A percentile compares a stretch with the other conserved stretches of the same genome.
Evolutionary conservation across 2,329 filamentous ascomycete species (phyloP).

Genomic region (Diatrype stigma): DNA sequence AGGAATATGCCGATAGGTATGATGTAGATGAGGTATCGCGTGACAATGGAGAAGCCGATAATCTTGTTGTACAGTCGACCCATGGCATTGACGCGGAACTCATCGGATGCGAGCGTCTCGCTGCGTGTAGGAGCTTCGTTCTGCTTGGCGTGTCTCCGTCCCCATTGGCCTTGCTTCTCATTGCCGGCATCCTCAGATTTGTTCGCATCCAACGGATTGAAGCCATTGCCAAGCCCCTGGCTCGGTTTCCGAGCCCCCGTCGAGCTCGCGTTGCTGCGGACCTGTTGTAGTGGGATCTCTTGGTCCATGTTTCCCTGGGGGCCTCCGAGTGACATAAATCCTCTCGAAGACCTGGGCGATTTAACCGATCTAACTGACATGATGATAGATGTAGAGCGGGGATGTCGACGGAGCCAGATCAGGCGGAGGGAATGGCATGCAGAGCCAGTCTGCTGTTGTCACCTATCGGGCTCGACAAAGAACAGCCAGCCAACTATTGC

Average conservation of each 20-base stretch:
- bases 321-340: slow-evolving; percentile 12
- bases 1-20: slow-evolving; percentile 59
- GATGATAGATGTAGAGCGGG: background rate
- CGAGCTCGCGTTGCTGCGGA: slow-evolving; percentile 52
- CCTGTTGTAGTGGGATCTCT: slow-evolving; percentile 52
- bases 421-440: background rate
- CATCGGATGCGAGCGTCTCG: slow-evolving; percentile 44
- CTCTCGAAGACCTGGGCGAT: slow-evolving; percentile 8
- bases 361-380: background rate
- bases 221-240: slow-evolving; percentile 30
- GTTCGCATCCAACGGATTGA: slow-evolving; percentile 31
- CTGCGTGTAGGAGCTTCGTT: slow-evolving; percentile 35
- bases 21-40: slow-evolving; percentile 65
- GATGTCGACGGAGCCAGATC: background rate
- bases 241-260: slow-evolving; percentile 48
- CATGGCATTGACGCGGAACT: slow-evolving; percentile 58
- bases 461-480: background rate
- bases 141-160: slow-evolving; percentile 46
- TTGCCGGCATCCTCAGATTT: slow-evolving; percentile 27
- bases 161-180: slow-evolving; percentile 46
- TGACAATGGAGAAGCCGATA: slow-evolving; percentile 58
- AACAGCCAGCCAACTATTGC: too few relatives aligned
- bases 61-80: slow-evolving; percentile 63
- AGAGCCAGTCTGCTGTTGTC: background rate
- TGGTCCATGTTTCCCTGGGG: slow-evolving; percentile 14